Base-by-base conservation (phyloP, 768 basidiomycete species). In the Piloderma croceum region DNA sequence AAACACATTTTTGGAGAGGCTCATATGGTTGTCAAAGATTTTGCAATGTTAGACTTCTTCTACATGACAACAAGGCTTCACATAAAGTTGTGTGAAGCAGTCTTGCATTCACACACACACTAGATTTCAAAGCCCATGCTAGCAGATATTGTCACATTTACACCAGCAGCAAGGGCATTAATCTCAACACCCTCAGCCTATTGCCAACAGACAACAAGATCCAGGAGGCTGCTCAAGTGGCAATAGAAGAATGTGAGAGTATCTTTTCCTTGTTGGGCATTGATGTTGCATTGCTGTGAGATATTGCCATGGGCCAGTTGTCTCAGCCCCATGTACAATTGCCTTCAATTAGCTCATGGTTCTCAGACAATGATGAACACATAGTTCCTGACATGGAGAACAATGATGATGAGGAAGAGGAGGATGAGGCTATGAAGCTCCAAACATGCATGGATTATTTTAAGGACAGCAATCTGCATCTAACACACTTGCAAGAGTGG, bases 101-200 rank as follows among this genome's bases (percentile, higher is more conserved):
- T 38, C n/a, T n/a, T n/a, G n/a, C n/a, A n/a, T n/a, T n/a, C n/a
- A n/a, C n/a, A n/a, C n/a, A n/a, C n/a, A 23, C 37, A 3, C 42
- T 48, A 1, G 39, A 58, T 44, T 24, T 42, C 13, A 47, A 50
- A 24, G 49, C 38, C 10, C 15, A 19, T 10, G 54, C 56, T 5
- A 38, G 24, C 18, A 53, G 57, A 3, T 61, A 63, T 33, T 31
- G 38, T 7, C 61, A 63, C 36, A 62, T 54, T 4, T 62, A 57
- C 34, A 50, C 51, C 27, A 48, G 57, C 41, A 20, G 33, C 20
- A n/a, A 34, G 1, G 53, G 42, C 24, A 21, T 59, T 22, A 43
- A 58, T 35, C 31, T 61, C 13, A 12, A 33, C 7, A 41, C 43
- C 4, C 51, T 61, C 2, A 24, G 50, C 2, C 40, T n/a, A n/a